phyloP scores from a whole-genome alignment of 495 filamentous ascomycete species.

The Hypoxylon crocopeplum region DNA sequence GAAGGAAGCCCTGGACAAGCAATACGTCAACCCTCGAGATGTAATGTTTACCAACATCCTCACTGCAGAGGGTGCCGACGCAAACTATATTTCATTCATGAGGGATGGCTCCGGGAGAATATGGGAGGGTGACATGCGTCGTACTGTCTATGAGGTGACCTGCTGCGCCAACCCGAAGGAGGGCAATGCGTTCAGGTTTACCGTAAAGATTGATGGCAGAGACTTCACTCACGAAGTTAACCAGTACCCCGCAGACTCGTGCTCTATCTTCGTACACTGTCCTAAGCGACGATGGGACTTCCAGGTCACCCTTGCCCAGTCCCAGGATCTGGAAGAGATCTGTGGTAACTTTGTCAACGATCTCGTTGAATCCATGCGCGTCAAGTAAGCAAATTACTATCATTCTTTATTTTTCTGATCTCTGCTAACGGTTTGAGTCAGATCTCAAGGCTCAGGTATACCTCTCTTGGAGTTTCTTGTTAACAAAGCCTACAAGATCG shows the following conservation, averaged over 20 bases:
- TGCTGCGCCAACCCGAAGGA: conserved; percentile 41
- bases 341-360: conserved; percentile 41
- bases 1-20: conserved; percentile 26
- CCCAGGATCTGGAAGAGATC: conserved; percentile 22
- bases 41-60: conserved; percentile 53
- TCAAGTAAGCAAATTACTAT: conserved; percentile 44
- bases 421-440: conserved; percentile 15
- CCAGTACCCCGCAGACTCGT: conserved; percentile 9
- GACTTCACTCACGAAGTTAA: conserved; percentile 39
- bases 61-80: conserved; percentile 44
- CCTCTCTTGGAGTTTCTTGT: conserved; percentile 37
- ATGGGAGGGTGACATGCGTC: conserved; percentile 24
- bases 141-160: conserved; percentile 59
- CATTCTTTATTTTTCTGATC: background rate
- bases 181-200: conserved; percentile 39
- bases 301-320: conserved; percentile 37
- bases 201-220: conserved; percentile 57
- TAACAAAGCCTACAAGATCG: conserved; percentile 15
- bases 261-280: conserved; percentile 50
- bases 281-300: conserved; percentile 53
- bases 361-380: conserved; percentile 42
- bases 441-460: conserved; percentile 11
- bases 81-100: conserved; percentile 43
- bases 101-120: conserved; percentile 28
- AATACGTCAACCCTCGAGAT: conserved; percentile 7